Evolutionary conservation across 441 rosid species (phyloP).

Genomic region (Rhodomyrtus psidioides): DNA sequence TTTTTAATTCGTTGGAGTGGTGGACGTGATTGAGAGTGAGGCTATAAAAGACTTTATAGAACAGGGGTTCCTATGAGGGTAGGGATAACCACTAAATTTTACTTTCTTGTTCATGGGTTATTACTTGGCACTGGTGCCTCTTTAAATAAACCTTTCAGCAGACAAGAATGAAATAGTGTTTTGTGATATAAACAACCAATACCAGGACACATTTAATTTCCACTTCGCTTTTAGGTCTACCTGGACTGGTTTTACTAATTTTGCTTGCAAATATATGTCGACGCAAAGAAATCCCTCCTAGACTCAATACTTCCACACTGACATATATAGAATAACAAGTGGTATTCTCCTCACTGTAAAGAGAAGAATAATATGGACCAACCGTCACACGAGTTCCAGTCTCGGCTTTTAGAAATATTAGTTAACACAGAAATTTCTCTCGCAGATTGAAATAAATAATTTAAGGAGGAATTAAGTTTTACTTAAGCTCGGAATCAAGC

Average conservation of each 20-base stretch:
- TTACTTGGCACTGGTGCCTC: not conserved
- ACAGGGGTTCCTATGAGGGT: not conserved
- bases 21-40: not conserved
- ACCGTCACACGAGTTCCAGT: not conserved
- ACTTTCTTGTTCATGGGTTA: not conserved
- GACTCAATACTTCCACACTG: not conserved
- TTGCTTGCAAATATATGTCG: not conserved
- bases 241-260: not conserved
- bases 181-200: not conserved
- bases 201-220: not conserved
- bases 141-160: not conserved
- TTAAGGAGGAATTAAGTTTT: not conserved
- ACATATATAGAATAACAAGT: not conserved
- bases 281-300: not conserved
- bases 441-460: not conserved
- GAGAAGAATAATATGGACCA: not conserved
- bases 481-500: not conserved
- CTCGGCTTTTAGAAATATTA: not conserved
- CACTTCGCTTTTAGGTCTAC: not conserved
- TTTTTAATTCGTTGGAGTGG: not conserved
- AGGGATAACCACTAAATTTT: not conserved
- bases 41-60: not conserved
- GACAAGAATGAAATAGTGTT: not conserved
- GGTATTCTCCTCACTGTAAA: not conserved
- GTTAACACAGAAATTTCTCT: not conserved